These are phyloP conservation scores for Pseudogymnoascus sp. DNA, from an alignment of 2,329 filamentous ascomycete genomes.

Conservation along the genomic window DNA sequence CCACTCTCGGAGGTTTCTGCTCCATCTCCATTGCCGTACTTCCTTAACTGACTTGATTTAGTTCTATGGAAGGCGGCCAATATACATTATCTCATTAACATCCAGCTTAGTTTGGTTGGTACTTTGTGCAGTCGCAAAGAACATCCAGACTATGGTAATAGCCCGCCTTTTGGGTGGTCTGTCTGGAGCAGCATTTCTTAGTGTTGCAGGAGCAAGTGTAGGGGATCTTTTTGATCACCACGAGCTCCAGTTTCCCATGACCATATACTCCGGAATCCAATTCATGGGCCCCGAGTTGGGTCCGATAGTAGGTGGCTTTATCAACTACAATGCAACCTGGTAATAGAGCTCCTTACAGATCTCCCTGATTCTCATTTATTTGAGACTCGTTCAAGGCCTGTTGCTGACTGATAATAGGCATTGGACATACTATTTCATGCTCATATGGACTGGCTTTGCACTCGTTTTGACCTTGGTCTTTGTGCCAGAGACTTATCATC, in stretches of 20 bases:
- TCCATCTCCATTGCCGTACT: too few species aligned
- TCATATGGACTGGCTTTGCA: constrained; percentile 70
- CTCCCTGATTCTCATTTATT: too few species aligned
- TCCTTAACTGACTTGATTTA: too few species aligned
- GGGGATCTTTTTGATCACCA: constrained; percentile 68
- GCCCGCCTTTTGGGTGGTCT: constrained; percentile 72
- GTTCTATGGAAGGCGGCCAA: too few species aligned
- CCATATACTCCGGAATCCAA: constrained; percentile 65
- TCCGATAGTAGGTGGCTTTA: constrained; percentile 67
- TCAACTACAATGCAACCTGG: constrained; percentile 70
- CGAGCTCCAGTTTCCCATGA: constrained; percentile 73
- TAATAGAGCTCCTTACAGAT: too few species aligned
- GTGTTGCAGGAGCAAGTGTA: constrained; percentile 78
- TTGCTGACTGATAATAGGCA: constrained; percentile 30
- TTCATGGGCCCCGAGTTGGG: constrained; percentile 58
- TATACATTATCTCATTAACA: too few species aligned
- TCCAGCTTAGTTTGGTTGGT: too few species aligned
- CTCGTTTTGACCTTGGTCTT: constrained; percentile 60
- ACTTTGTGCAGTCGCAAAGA: too few species aligned
- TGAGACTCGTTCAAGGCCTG: too few species aligned
- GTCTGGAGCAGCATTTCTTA: constrained; percentile 60
- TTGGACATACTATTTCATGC: constrained; percentile 77
- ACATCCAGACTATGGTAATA: constrained; percentile 54
- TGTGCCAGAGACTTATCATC: constrained; percentile 83
- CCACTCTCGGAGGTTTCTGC: too few species aligned